Evolutionary conservation across 2,329 filamentous ascomycete species (phyloP).

Genomic region (Clonostachys byssicola): DNA sequence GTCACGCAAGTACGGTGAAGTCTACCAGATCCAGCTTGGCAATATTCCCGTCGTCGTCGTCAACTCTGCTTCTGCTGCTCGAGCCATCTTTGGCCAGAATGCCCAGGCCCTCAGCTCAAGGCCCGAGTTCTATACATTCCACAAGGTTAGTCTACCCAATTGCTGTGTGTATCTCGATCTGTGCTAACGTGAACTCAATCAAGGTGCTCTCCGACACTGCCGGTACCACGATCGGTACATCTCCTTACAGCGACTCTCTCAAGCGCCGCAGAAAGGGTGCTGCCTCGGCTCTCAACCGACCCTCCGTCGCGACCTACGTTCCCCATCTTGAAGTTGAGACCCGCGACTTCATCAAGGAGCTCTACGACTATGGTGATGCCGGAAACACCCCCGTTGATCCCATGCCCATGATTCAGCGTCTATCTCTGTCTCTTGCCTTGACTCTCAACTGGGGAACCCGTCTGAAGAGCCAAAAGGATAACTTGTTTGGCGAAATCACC

Average conservation of each 20-base stretch:
- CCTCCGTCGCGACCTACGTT: conserved; percentile 59
- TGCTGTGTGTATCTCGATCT: too few relatives aligned
- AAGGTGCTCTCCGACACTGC: conserved; percentile 62
- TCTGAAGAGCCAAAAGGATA: conserved; percentile 51
- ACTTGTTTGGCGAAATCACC: conserved; percentile 58
- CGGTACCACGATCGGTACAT: conserved; percentile 65
- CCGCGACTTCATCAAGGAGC: conserved; percentile 57
- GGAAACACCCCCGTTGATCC: conserved; percentile 54
- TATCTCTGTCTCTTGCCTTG: conserved; percentile 56
- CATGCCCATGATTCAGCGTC: conserved; percentile 64
- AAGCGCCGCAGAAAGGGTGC: conserved; percentile 63
- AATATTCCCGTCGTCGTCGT: conserved; percentile 53
- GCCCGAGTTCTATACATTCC: conserved; percentile 55
- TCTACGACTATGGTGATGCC: conserved; percentile 50
- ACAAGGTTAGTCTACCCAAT: conserved; percentile 34
- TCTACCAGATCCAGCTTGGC: conserved; percentile 54
- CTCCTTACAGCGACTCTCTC: conserved; percentile 60
- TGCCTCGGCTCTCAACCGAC: conserved; percentile 61
- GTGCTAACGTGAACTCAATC: too few relatives aligned
- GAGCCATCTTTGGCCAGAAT: conserved; percentile 45
- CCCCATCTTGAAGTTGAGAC: conserved; percentile 59
- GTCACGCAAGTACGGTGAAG: conserved; percentile 39
- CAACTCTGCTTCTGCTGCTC: conserved; percentile 47
- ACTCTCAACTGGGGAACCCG: conserved; percentile 65
- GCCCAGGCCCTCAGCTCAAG: conserved; percentile 49